Conservation (phyloP, 352 stramenopile species). For the Phytophthora colocasiae region DNA sequence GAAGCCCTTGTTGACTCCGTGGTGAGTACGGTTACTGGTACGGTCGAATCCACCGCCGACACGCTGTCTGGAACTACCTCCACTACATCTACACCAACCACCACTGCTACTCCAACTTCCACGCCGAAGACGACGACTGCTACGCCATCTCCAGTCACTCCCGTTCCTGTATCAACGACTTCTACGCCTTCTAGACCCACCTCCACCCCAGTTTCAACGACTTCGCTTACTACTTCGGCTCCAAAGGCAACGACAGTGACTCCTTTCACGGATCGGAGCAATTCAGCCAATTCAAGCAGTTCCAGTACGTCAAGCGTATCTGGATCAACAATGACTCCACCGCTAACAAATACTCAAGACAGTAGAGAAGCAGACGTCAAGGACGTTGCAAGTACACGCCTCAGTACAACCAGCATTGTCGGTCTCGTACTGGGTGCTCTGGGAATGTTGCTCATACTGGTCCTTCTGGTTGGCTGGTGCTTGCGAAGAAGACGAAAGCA, state of each 20-base stretch:
- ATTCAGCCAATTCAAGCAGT: neutral
- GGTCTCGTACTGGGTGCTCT: slow-evolving; percentile 20
- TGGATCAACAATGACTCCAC: neutral
- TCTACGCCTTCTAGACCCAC: too few relatives aligned
- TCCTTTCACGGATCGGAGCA: slow-evolving; percentile 1
- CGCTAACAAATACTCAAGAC: slow-evolving; percentile 7
- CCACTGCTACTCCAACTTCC: slow-evolving; percentile 11
- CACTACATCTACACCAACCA: neutral
- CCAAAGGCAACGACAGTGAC: neutral
- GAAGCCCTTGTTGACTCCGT: slow-evolving; percentile 28
- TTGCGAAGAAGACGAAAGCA: slow-evolving; percentile 15
- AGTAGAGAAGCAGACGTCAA: slow-evolving; percentile 7
- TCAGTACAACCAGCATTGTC: slow-evolving; percentile 17
- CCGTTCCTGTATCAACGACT: too few relatives aligned
- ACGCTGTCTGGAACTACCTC: slow-evolving; percentile 17
- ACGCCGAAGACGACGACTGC: slow-evolving; percentile 5
- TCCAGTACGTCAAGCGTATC: slow-evolving; percentile 3
- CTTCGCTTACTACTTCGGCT: slow-evolving; percentile 5
- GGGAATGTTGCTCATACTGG: slow-evolving; percentile 9
- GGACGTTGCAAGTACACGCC: neutral
- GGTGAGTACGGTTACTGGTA: slow-evolving; percentile 21
- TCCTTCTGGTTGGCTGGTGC: slow-evolving; percentile 19
- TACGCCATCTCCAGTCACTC: neutral
- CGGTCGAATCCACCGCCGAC: slow-evolving; percentile 18
- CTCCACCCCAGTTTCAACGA: neutral